Evolutionary conservation across 768 basidiomycete genomes (phyloP), one percentile per base, ranked within the genome.

Genomic region (Tylopilus vinaceipallidus): DNA sequence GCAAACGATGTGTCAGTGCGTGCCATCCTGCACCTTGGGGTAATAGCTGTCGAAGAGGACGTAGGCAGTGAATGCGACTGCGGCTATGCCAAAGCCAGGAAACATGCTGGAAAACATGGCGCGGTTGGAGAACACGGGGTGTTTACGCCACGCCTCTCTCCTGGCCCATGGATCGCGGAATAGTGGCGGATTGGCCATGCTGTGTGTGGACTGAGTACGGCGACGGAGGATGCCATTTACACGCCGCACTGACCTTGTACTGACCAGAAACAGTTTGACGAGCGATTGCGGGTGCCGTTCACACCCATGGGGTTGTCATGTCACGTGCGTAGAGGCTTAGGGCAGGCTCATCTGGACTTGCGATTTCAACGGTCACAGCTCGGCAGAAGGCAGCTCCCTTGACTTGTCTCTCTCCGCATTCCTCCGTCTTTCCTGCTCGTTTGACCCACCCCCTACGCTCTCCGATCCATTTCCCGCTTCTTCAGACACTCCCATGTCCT

Each of bases 141-240:
- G 84, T 67, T 85, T 92, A 61, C 94, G 80, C 93, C 92, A 97
- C 33, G 91, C 90, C 59, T 97, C 93, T 53, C 84, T 75, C 72
- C 88, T 93, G 19, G 91, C 90, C 94, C 94, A 97, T 43, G 93
- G 92, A 67, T 97, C 94, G 69, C 91, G 85, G 64, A 85, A 94
- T 46, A 89, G 73, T n/a, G 84, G 86, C 47, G 74, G 76, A 54
- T 79, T 80, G 44, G 81, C 61, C 83, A 88, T 87, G 59, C 63
- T 66, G 55, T 53, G n/a, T 38, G 19, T 40, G 1, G 32, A 19
- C 23, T 66, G 57, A 55, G 56, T 43, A 49, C 44, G 35, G 35
- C 50, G 30, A 34, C 37, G 14, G 17, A 43, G 14, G 6, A 34
- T 23, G 0, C 44, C n/a, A 9, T 8, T 4, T 16, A 50, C 16